Evolutionary conservation across 2,329 filamentous ascomycete genomes (phyloP).

Genomic region (Monilinia aucupariae): DNA sequence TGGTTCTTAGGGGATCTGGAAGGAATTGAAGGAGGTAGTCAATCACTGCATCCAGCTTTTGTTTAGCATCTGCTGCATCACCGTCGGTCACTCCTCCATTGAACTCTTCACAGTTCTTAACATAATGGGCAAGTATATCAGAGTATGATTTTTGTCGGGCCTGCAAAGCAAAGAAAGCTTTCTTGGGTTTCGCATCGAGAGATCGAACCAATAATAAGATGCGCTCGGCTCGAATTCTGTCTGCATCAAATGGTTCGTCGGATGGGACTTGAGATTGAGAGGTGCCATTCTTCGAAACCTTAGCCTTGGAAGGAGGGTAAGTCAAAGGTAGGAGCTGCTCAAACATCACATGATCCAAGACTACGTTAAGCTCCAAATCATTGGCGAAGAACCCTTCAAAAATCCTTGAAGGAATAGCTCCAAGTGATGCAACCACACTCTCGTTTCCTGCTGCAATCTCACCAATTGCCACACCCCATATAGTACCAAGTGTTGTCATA

Average conservation of each 20-base stretch:
- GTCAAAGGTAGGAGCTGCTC: constrained; percentile 85
- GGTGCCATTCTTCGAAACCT: constrained; percentile 56
- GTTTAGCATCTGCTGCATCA: constrained; percentile 62
- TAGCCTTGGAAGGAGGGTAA: constrained; percentile 68
- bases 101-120: constrained; percentile 80
- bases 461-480: constrained; percentile 90
- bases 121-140: constrained; percentile 66
- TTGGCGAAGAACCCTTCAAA: constrained; percentile 88
- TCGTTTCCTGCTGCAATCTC: constrained; percentile 83
- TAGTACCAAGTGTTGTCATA: constrained; percentile 74
- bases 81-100: constrained; percentile 79
- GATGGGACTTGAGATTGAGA: constrained; percentile 45
- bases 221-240: constrained; percentile 75
- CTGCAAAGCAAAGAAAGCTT: constrained; percentile 84
- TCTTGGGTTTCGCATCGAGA: constrained; percentile 71
- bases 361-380: constrained; percentile 75
- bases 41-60: constrained; percentile 66
- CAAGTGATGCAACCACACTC: constrained; percentile 65
- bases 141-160: constrained; percentile 69
- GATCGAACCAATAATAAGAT: constrained; percentile 76
- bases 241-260: constrained; percentile 53
- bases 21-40: constrained; percentile 68
- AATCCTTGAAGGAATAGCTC: constrained; percentile 76
- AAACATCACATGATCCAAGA: constrained; percentile 79
- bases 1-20: constrained; percentile 67